A percentile compares a stretch with the other conserved stretches of the same genome.
These are phyloP conservation scores for Puccinellia tenuiflora DNA, from an alignment of 176 grass and related monocot species.

Conservation along the genomic window DNA sequence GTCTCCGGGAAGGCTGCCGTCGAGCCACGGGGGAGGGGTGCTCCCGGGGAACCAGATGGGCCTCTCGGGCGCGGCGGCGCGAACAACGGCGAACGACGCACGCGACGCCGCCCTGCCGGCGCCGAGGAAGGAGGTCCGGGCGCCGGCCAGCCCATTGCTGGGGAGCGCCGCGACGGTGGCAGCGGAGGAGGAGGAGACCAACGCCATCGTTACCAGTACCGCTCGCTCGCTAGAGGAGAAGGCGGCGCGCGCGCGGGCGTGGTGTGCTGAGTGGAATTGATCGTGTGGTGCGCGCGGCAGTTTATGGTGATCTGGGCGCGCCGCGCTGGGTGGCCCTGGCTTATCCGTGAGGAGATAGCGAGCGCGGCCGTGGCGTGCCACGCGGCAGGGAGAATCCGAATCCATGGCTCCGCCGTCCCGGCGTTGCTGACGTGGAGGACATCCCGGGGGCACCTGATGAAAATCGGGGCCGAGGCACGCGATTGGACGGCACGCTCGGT, in stretches of 20 bases:
- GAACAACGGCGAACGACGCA: conserved; percentile 53
- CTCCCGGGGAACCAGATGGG: conserved; percentile 98
- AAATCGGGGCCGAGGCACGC: conserved; percentile 19
- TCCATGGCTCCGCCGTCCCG: conserved; percentile 26
- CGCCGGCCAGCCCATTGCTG: conserved; percentile 37
- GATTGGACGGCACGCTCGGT: not conserved
- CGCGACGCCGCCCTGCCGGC: conserved; percentile 31
- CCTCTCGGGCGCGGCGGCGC: conserved; percentile 54
- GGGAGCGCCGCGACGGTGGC: conserved; percentile 70
- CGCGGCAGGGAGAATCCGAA: conserved; percentile 65
- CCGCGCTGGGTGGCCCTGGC: conserved; percentile 28
- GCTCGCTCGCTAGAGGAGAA: not conserved
- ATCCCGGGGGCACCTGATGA: not conserved
- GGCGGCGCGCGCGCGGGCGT: not conserved
- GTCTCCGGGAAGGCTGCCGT: conserved; percentile 96
- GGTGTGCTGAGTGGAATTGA: not conserved
- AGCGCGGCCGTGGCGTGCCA: conserved; percentile 42
- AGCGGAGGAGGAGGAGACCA: conserved; percentile 81
- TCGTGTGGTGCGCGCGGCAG: conserved; percentile 29
- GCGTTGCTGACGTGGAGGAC: conserved; percentile 50
- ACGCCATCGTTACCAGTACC: conserved; percentile 35
- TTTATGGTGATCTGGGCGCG: conserved; percentile 52
- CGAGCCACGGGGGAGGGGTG: conserved; percentile 93
- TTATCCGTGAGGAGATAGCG: conserved; percentile 57
- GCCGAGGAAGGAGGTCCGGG: conserved; percentile 56